Evolutionary conservation across 1,284 basidiomycete species (phyloP).

Genomic region (Pseudozyma pruni): DNA sequence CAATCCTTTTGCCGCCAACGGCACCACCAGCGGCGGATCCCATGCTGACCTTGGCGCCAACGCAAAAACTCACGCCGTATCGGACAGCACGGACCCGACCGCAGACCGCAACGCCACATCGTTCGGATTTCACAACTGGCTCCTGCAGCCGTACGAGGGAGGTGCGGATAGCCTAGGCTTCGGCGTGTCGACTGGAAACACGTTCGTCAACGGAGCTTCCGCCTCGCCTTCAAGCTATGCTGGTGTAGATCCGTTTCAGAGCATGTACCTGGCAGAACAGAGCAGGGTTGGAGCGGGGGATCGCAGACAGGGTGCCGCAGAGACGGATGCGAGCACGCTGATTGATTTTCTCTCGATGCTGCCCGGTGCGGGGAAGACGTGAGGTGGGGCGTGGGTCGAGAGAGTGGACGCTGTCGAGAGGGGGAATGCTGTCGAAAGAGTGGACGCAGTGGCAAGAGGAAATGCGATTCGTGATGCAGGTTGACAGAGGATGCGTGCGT

Average conservation of each 20-base stretch:
- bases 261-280: constrained; percentile 4
- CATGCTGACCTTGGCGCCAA: neutral
- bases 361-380: too few species aligned
- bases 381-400: too few species aligned
- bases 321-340: constrained; percentile 18
- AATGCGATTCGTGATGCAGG: too few species aligned
- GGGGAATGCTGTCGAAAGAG: too few species aligned
- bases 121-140: constrained; percentile 50
- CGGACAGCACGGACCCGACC: too few species aligned
- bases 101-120: constrained; percentile 10
- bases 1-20: constrained; percentile 2
- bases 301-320: neutral
- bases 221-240: constrained; percentile 13
- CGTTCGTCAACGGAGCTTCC: neutral
- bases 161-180: constrained; percentile 20
- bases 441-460: too few species aligned
- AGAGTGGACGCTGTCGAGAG: too few species aligned
- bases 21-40: too few species aligned
- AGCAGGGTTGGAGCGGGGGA: neutral
- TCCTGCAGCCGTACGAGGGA: constrained; percentile 46
- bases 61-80: neutral
- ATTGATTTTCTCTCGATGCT: constrained; percentile 35
- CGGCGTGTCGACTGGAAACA: neutral
- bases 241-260: constrained; percentile 7
- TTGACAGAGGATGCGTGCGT: too few species aligned